Percentiles rank a stretch among this genome's conserved stretches.
Evolutionary conservation across 2,329 filamentous ascomycete species (phyloP).

Genomic region (Xylariaceae sp.): DNA sequence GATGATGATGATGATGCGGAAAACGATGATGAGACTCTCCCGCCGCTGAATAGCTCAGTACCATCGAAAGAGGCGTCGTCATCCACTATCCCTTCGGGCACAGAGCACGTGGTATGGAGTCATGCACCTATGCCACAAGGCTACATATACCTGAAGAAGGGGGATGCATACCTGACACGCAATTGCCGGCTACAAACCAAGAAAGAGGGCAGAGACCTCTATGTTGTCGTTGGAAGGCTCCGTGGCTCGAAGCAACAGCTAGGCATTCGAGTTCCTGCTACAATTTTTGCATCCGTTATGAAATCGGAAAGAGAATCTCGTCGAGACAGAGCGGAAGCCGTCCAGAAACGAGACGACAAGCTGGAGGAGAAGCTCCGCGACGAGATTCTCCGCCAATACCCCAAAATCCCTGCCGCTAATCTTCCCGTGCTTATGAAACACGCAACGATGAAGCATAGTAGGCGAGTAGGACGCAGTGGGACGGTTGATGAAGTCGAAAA

Average conservation of each 20-base stretch:
- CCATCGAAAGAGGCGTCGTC: no score
- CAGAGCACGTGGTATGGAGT: no score
- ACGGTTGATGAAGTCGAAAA: conserved; percentile 5
- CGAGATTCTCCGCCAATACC: conserved; percentile 8
- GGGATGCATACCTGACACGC: conserved; percentile 11
- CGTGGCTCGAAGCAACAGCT: conserved; percentile 4
- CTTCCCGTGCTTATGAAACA: background rate
- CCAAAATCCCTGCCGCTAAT: conserved; percentile 5
- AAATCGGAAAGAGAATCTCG: conserved; percentile 1
- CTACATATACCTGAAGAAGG: conserved; percentile 12
- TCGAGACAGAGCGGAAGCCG: background rate
- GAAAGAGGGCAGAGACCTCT: conserved; percentile 2
- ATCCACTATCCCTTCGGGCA: no score
- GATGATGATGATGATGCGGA: no score
- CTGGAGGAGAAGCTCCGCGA: conserved; percentile 6
- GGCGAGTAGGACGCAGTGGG: conserved; percentile 13
- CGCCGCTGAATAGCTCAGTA: no score
- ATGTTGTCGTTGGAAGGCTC: conserved; percentile 2
- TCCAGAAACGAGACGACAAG: conserved; percentile 7
- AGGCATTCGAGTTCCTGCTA: conserved; percentile 13
- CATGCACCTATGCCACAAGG: conserved; percentile 3
- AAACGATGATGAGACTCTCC: no score
- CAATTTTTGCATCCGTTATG: conserved; percentile 1
- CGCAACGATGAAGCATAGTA: conserved; percentile 8
- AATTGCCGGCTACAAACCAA: conserved; percentile 10